Evolutionary conservation across 805 yeast species (phyloP).

Genomic region (Pichia nanzhaoensis): DNA sequence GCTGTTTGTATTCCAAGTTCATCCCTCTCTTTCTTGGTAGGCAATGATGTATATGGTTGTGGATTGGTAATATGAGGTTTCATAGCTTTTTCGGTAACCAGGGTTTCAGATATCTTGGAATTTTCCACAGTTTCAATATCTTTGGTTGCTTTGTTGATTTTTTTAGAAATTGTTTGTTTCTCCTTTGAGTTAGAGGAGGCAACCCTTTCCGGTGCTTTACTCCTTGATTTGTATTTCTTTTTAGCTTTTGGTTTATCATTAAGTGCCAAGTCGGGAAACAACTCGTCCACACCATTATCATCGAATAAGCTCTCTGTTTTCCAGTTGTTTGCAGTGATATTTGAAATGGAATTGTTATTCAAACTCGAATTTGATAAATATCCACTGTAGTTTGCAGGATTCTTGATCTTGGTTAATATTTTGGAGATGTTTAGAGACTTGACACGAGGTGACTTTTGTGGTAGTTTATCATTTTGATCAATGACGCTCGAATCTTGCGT

Average conservation of each 20-base stretch:
- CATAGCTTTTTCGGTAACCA: background rate
- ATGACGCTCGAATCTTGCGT: background rate
- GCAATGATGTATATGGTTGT: background rate
- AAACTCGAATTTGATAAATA: conserved; percentile 8
- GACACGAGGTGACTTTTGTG: background rate
- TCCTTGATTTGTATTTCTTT: background rate
- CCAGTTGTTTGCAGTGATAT: background rate
- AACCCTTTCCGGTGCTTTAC: background rate
- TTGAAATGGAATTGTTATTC: background rate
- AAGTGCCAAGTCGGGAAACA: background rate
- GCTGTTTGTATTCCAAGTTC: background rate
- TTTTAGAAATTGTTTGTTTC: too few species aligned
- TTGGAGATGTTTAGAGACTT: conserved; percentile 5
- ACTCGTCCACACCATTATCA: conserved; percentile 5
- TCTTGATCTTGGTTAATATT: conserved; percentile 5
- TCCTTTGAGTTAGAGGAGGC: too few species aligned
- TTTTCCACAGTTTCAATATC: background rate
- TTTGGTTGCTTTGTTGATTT: background rate
- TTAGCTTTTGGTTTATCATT: background rate
- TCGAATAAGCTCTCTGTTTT: conserved; percentile 9
- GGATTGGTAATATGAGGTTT: background rate
- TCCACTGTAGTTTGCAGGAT: conserved; percentile 7
- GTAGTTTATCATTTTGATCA: background rate
- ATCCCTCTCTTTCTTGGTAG: background rate
- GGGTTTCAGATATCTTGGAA: too few species aligned